phyloP scores from a whole-genome alignment of 129 eudicot genomes.

The Ambrosia trifida region DNA sequence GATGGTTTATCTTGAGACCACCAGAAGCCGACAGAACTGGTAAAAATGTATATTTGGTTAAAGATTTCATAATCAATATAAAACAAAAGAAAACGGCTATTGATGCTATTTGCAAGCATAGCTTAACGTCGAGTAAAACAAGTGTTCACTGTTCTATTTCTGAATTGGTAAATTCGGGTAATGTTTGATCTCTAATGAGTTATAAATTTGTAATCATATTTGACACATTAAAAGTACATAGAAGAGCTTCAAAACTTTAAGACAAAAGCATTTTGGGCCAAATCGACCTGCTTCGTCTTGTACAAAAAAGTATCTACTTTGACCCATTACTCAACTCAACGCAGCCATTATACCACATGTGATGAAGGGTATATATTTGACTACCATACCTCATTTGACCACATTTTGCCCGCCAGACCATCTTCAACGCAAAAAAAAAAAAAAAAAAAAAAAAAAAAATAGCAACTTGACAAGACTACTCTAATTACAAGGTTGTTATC shows the following conservation, averaged over 20 bases:
- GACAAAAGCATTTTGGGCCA: not conserved
- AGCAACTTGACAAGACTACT: not conserved
- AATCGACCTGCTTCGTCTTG: not conserved
- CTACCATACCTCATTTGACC: not conserved
- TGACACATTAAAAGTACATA: not conserved
- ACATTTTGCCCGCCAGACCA: not conserved
- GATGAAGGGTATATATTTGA: too few species aligned
- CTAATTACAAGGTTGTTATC: not conserved
- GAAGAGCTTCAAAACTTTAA: not conserved
- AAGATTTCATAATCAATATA: not conserved
- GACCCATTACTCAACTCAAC: too few species aligned
- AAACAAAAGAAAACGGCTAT: not conserved
- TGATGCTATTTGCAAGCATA: not conserved
- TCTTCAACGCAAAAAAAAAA: not conserved
- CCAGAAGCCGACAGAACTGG: constrained; percentile 91
- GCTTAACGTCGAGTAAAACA: not conserved
- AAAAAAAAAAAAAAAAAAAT: too few species aligned
- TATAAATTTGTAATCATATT: not conserved
- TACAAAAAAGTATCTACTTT: not conserved
- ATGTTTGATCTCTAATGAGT: not conserved
- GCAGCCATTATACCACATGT: too few species aligned
- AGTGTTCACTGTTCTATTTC: not conserved
- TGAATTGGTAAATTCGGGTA: not conserved
- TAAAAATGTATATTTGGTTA: constrained; percentile 16
- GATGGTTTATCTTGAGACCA: constrained; percentile 82